phyloP scores from a whole-genome alignment of 148 eudicot species.

The Tetragonia tetragonoides region DNA sequence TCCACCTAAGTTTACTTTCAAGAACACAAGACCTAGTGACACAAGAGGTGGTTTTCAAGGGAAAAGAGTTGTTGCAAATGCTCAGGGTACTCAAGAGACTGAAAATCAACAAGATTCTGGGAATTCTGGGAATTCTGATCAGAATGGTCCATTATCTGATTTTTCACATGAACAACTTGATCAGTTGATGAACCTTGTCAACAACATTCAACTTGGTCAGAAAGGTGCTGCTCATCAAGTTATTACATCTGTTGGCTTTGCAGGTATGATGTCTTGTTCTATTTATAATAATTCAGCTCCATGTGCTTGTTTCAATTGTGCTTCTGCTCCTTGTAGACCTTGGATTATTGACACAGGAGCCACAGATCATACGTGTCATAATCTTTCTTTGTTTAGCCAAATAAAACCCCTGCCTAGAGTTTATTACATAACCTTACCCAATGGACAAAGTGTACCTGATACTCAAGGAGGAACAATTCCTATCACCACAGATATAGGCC shows the following conservation, averaged over 20 bases:
- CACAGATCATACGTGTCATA: not conserved
- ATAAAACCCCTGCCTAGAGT: not conserved
- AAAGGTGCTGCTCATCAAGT: not conserved
- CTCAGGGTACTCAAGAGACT: not conserved
- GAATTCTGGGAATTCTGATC: too few relatives aligned
- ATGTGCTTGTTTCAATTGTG: not conserved
- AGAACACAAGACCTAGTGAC: too few relatives aligned
- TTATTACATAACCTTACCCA: not conserved
- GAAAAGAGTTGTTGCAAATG: not conserved
- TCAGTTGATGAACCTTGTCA: not conserved
- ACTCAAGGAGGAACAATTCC: not conserved
- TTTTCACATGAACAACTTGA: not conserved
- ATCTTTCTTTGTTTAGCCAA: not conserved
- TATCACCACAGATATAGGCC: not conserved
- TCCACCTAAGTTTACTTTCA: not conserved
- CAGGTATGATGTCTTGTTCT: not conserved
- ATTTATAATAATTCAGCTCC: not conserved
- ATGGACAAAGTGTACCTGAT: not conserved
- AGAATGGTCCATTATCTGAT: not conserved
- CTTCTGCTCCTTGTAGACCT: not conserved
- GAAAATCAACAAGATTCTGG: too few relatives aligned
- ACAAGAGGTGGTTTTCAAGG: too few relatives aligned
- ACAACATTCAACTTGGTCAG: too few relatives aligned
- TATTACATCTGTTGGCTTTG: not conserved
- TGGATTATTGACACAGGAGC: not conserved